These are phyloP conservation scores for Boechera divaricarpa DNA, from an alignment of 345 rosid genomes.

Conservation along the genomic window DNA sequence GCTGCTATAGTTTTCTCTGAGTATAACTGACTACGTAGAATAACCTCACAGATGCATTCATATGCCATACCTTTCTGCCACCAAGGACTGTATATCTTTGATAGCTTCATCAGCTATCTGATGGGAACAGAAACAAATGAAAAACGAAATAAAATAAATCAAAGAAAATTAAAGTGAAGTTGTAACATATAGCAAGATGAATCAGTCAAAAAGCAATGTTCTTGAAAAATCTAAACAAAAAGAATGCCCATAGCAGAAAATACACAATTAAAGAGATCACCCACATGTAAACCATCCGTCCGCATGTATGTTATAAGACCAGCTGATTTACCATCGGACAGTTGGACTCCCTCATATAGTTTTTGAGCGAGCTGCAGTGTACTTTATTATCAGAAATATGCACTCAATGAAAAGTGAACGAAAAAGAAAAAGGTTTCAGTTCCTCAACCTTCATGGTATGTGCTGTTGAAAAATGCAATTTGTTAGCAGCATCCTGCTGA, in stretches of 20 bases:
- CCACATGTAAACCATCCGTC: conserved; percentile 96
- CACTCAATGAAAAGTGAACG: conserved; percentile 20
- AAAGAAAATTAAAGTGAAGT: conserved; percentile 20
- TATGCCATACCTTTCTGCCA: conserved; percentile 68
- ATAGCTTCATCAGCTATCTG: conserved; percentile 96
- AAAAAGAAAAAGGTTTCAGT: conserved; percentile 21
- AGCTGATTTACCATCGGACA: conserved; percentile 70
- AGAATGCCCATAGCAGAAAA: conserved; percentile 17
- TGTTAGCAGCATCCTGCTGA: conserved; percentile 99
- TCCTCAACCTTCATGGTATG: conserved; percentile 87
- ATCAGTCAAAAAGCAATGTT: conserved; percentile 6
- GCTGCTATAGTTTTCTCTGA: conserved; percentile 18
- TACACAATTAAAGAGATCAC: conserved; percentile 47
- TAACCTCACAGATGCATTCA: conserved; percentile 21
- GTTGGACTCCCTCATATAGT: conserved; percentile 90
- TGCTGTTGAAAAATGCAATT: conserved; percentile 70
- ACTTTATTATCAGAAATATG: conserved; percentile 31
- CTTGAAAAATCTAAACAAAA: conserved; percentile 1
- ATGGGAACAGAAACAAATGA: conserved; percentile 35
- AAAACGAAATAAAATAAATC: conserved; percentile 19
- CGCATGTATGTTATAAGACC: conserved; percentile 96
- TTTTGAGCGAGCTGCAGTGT: conserved; percentile 89
- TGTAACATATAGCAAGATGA: conserved; percentile 24
- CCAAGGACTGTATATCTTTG: conserved; percentile 66
- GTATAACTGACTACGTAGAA: conserved; percentile 16